These are phyloP conservation scores for Cotoneaster glaucophyllus DNA, from an alignment of 306 rosid genomes.

Conservation along the genomic window DNA sequence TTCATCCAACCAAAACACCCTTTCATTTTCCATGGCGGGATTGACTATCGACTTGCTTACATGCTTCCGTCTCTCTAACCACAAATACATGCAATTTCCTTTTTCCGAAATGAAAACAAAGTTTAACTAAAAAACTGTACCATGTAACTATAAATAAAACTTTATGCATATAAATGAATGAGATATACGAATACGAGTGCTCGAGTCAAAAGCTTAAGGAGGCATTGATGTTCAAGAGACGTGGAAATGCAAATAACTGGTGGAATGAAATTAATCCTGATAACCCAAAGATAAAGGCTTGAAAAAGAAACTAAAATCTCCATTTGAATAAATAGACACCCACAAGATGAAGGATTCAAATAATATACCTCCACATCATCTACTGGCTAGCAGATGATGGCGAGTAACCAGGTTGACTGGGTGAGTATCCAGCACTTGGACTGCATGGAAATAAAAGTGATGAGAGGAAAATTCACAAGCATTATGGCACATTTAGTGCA, in stretches of 20 bases:
- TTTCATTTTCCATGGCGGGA: too few species aligned
- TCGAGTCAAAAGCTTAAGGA: neutral
- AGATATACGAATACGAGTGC: neutral
- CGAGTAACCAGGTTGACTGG: slow-evolving; percentile 97
- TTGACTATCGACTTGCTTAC: too few species aligned
- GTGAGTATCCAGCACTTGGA: slow-evolving; percentile 97
- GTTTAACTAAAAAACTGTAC: neutral
- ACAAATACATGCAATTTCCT: neutral
- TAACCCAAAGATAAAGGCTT: neutral
- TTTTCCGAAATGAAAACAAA: neutral
- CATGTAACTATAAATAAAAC: neutral
- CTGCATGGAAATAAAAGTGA: slow-evolving; percentile 30
- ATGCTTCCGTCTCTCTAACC: too few species aligned
- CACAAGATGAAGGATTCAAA: neutral
- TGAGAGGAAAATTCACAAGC: neutral
- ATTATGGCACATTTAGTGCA: neutral
- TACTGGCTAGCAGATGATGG: slow-evolving; percentile 86
- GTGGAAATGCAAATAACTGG: neutral
- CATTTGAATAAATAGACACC: neutral
- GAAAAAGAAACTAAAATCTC: neutral
- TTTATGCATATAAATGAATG: neutral
- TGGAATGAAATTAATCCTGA: neutral
- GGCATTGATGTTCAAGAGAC: neutral
- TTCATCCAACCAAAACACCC: too few species aligned
- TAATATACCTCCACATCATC: slow-evolving; percentile 5